Base-by-base conservation (phyloP, 306 rosid species). In the Parietaria judaica region DNA sequence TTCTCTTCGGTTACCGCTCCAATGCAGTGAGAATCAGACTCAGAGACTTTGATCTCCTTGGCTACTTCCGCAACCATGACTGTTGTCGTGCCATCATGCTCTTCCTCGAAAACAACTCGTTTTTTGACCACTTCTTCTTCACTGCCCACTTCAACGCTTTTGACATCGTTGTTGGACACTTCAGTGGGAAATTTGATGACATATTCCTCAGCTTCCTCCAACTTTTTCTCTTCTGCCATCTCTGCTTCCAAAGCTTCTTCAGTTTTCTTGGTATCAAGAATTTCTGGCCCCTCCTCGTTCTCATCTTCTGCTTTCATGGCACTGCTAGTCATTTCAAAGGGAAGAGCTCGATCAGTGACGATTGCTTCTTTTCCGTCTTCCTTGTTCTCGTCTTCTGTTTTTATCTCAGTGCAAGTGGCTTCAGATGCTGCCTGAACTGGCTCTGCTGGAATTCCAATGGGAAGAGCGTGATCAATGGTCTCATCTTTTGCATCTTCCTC, bases 151-250 rank as follows among this genome's bases (percentile, higher is more conserved):
- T 44, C 56, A 67, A 56, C 36, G 36, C 64, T 14, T 56, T 6
- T 4, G 58, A 15, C 36, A 6, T 51, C 17, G 7, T 66, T 16
- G 39, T 23, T 11, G 59, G 31, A 9, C 17, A 14, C 15, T 45
- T 14, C 13, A 41, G 14, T 38, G 2, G 51, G 46, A 58, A 48
- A 11, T 47, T 51, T 49, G 41, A 15, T 31, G 54, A 51, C 46
- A 38, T 71, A 51, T 59, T 67, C 47, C 55, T 69, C 71, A 7
- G 53, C 44, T n/a, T 41, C 63, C 66, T 64, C 71, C 44, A 66
- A 66, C 58, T 56, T 36, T n/a, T 59, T 52, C 60, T 70, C 76
- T 66, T 61, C 65, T 34, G 43, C 39, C 16, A 31, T 4, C 43
- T 53, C 59, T 65, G 11, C 39, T 0, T 49, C 43, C 44, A 50